phyloP scores from a whole-genome alignment of 208 protist species.

The Porcisia hertigi region DNA sequence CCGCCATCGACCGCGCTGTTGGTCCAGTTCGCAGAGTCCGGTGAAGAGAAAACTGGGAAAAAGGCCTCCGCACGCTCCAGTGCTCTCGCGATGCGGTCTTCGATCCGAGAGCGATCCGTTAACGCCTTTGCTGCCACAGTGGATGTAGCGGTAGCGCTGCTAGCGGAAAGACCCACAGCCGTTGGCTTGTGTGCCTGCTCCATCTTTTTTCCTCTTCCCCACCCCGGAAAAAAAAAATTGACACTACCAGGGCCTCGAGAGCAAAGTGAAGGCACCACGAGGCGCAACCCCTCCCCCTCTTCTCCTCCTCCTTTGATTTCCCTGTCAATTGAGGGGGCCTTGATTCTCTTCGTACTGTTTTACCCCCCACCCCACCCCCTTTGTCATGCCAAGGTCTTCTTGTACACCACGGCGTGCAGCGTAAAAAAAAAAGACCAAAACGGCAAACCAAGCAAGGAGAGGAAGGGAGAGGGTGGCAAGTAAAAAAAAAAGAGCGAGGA shows the following conservation, averaged over 20 bases:
- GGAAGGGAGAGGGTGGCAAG: not conserved
- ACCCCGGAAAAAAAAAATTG: no score
- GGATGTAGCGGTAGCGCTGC: not conserved
- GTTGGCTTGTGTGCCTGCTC: not conserved
- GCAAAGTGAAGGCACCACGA: not conserved
- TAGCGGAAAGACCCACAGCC: not conserved
- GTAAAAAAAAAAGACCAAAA: not conserved
- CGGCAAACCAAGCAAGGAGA: not conserved
- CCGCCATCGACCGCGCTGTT: not conserved
- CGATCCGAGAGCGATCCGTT: slow-evolving; percentile 4
- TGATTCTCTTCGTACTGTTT: no score
- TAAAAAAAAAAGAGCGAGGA: not conserved
- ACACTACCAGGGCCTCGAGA: not conserved
- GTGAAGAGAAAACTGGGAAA: not conserved
- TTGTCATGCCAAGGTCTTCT: no score
- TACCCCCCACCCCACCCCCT: no score
- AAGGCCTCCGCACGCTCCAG: slow-evolving; percentile 1
- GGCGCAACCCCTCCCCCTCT: not conserved
- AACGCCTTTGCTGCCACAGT: not conserved
- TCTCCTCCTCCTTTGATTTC: no score
- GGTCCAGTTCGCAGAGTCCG: not conserved
- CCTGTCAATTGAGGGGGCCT: no score
- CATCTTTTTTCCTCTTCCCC: not conserved
- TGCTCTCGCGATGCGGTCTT: not conserved
- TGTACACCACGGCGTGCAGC: no score